phyloP scores from a whole-genome alignment of 495 filamentous ascomycete species.

The Evansstolkia leycettana region DNA sequence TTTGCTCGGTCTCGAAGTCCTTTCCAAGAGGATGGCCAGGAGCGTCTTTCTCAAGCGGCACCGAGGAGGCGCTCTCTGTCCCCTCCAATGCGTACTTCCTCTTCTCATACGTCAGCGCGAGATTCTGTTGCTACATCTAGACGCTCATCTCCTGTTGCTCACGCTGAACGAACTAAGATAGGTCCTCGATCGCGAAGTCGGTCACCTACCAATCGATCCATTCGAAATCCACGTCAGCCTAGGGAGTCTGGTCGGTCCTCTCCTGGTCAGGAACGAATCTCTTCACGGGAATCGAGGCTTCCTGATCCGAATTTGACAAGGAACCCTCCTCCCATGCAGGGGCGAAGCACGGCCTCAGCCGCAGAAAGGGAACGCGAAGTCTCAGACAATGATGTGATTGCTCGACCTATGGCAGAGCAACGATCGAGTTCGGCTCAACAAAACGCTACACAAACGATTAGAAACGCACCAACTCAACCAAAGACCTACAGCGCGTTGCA shows the following conservation, averaged over 20 bases:
- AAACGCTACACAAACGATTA: slow-evolving; percentile 5
- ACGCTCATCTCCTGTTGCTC: slow-evolving; percentile 22
- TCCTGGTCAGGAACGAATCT: slow-evolving; percentile 1
- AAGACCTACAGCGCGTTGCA: slow-evolving; percentile 21
- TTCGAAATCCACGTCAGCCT: slow-evolving; percentile 2
- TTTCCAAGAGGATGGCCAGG: slow-evolving; percentile 8
- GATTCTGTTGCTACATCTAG: slow-evolving; percentile 28
- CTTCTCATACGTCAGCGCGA: slow-evolving; percentile 18
- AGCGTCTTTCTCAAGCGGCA: slow-evolving; percentile 5
- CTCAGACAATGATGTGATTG: background rate
- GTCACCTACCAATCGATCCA: slow-evolving; percentile 13
- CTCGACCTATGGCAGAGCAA: slow-evolving; percentile 1
- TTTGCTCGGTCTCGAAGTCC: slow-evolving; percentile 15
- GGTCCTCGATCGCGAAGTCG: slow-evolving; percentile 11
- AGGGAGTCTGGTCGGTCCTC: slow-evolving; percentile 2
- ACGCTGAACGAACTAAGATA: slow-evolving; percentile 14
- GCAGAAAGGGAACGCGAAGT: slow-evolving; percentile 3
- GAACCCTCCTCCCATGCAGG: slow-evolving; percentile 1
- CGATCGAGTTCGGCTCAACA: slow-evolving; percentile 2
- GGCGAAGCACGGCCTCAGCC: background rate
- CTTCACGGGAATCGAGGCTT: slow-evolving; percentile 1
- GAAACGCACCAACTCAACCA: slow-evolving; percentile 21
- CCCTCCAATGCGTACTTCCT: slow-evolving; percentile 12
- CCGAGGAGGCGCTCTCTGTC: slow-evolving; percentile 17
- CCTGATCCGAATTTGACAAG: slow-evolving; percentile 1